Conservation (phyloP, 2,329 filamentous ascomycete species). For the Metarhizium guizhouense region DNA sequence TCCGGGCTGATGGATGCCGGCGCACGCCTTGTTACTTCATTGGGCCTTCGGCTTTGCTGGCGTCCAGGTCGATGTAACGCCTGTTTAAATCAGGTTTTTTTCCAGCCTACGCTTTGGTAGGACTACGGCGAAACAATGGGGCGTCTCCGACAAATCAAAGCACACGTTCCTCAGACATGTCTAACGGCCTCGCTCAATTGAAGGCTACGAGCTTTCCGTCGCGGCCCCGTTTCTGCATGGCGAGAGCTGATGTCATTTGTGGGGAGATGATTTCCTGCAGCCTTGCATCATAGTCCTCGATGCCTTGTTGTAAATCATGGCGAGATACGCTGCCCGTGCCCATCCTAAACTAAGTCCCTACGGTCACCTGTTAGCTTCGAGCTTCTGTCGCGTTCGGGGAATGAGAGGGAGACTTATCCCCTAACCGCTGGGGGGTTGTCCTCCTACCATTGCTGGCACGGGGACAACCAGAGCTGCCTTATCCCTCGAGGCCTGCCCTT, state of each 20-base stretch:
- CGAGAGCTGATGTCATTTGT: background rate
- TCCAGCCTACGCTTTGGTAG: too few species aligned
- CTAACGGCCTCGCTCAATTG: too few species aligned
- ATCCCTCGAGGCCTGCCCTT: conserved; percentile 27
- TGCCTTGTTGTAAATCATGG: background rate
- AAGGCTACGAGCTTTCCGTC: too few species aligned
- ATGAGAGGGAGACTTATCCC: conserved; percentile 38
- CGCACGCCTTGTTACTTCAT: background rate
- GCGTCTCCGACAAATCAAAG: too few species aligned
- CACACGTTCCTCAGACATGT: too few species aligned
- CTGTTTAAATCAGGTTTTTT: background rate
- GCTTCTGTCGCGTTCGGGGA: background rate
- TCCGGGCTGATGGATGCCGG: background rate
- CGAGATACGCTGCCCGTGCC: background rate
- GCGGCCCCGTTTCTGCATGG: too few species aligned
- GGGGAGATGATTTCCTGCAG: background rate
- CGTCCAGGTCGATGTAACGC: background rate
- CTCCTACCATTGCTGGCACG: conserved; percentile 41
- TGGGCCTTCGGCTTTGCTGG: background rate
- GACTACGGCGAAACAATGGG: background rate
- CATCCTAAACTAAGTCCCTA: background rate
- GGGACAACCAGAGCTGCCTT: conserved; percentile 39
- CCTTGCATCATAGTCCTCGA: background rate
- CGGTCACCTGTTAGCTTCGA: conserved; percentile 1
- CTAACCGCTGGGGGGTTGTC: conserved; percentile 34